phyloP scores from a whole-genome alignment of 2,329 filamentous ascomycete genomes.

The Sporothrix brunneoviolacea region DNA sequence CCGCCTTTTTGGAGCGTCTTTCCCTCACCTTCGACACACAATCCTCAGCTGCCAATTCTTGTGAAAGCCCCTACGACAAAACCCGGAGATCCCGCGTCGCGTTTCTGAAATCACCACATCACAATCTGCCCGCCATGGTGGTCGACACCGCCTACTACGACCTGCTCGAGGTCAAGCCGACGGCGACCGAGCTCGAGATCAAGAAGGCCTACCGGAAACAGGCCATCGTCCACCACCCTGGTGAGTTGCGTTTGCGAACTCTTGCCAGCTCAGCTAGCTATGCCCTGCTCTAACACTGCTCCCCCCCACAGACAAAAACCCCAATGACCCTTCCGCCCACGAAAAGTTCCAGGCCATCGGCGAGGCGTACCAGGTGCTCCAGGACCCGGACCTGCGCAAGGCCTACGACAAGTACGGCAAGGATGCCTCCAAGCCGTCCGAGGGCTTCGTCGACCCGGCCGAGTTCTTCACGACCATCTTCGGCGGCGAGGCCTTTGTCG shows the following conservation, averaged over 20 bases:
- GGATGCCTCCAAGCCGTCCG: conserved; percentile 81
- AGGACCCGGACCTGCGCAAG: conserved; percentile 76
- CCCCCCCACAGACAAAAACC: conserved; percentile 75
- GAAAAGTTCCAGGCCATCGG: conserved; percentile 87
- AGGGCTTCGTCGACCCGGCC: conserved; percentile 89
- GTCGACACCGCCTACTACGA: conserved; percentile 88
- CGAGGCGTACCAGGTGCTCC: conserved; percentile 73
- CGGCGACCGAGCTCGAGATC: conserved; percentile 84
- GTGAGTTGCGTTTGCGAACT: conserved; percentile 35
- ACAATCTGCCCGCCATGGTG: conserved; percentile 56
- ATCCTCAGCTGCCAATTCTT: no score
- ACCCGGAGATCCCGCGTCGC: no score
- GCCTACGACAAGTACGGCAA: conserved; percentile 98
- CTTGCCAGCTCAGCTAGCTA: no score
- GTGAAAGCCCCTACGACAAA: no score
- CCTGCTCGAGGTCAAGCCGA: conserved; percentile 73
- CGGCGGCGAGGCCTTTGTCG: conserved; percentile 88
- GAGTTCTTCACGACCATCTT: conserved; percentile 99
- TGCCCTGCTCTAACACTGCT: no score
- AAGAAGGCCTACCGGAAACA: conserved; percentile 95
- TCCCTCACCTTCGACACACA: no score
- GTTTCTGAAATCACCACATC: no score
- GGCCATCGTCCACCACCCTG: conserved; percentile 87
- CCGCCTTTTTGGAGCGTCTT: no score
- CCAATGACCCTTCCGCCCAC: conserved; percentile 87